A percentile compares a stretch with the other conserved stretches of the same genome.
phyloP scores from a whole-genome alignment of 352 stramenopile genomes.

The Pythium plurisporium region DNA sequence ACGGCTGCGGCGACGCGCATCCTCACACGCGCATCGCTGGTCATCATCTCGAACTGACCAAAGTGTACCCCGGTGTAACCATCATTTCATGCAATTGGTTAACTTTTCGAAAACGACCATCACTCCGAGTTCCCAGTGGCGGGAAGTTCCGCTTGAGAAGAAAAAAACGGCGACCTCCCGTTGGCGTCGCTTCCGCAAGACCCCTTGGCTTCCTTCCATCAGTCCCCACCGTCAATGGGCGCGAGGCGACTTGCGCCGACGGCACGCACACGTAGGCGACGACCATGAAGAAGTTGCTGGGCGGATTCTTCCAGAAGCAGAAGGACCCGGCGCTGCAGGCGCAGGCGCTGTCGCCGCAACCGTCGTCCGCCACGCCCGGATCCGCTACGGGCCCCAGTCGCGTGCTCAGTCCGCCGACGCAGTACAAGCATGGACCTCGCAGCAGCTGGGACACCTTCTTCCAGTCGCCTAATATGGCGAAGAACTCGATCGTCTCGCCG shows the following conservation, averaged over 20 bases:
- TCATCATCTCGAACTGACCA: neutral
- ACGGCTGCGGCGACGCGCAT: neutral
- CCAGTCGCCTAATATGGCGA: constrained; percentile 6
- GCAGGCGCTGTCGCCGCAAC: neutral
- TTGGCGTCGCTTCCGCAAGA: neutral
- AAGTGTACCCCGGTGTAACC: neutral
- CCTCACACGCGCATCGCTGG: neutral
- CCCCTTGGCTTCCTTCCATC: neutral
- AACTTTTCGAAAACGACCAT: constrained; percentile 16
- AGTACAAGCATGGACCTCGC: constrained; percentile 28
- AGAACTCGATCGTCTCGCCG: neutral
- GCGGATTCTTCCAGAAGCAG: constrained; percentile 51
- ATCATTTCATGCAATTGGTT: neutral
- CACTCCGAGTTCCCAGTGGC: no score
- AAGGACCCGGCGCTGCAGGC: neutral
- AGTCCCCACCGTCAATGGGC: neutral
- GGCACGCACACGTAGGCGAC: neutral
- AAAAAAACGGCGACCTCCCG: neutral
- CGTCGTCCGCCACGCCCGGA: neutral
- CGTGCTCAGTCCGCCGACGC: neutral
- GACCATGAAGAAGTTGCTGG: constrained; percentile 71
- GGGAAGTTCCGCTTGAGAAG: neutral
- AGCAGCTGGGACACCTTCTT: constrained; percentile 47
- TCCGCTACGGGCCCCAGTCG: no score
- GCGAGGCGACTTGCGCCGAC: neutral